These are phyloP conservation scores for Adiantum capillusveneris DNA, from an alignment of 75 land plant species.

Conservation along the genomic window DNA sequence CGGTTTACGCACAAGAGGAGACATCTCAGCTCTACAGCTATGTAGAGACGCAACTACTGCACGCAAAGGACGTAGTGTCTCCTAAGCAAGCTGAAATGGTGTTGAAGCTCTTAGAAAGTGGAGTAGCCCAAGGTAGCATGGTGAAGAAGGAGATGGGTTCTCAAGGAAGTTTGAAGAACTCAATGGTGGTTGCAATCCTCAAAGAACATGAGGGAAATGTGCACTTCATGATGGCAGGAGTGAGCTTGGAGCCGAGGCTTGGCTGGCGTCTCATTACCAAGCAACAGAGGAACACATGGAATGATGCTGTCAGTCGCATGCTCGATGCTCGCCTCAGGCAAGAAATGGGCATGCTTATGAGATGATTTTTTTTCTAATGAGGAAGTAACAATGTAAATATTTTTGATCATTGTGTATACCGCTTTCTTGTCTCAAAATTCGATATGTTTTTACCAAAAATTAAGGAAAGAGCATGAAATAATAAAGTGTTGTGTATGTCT, in stretches of 20 bases:
- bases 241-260: neutral
- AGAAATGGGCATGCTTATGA: neutral
- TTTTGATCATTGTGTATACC: too few relatives aligned
- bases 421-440: too few relatives aligned
- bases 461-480: too few relatives aligned
- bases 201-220: neutral
- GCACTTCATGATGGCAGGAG: neutral
- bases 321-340: neutral
- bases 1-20: neutral
- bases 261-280: slow-evolving; percentile 3
- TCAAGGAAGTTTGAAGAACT: neutral
- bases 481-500: too few relatives aligned
- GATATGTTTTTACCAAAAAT: too few relatives aligned
- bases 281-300: neutral
- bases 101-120: neutral
- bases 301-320: neutral
- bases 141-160: slow-evolving; percentile 1
- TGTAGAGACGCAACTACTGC: neutral
- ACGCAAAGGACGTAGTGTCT: neutral
- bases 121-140: neutral
- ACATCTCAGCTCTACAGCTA: neutral
- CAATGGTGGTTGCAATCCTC: neutral
- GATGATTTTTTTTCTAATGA: too few relatives aligned
- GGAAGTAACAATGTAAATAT: too few relatives aligned
- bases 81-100: neutral